These are phyloP conservation scores for Smittium mucronatum DNA, from an alignment of 371 early-diverging fungal species.

Conservation along the genomic window DNA sequence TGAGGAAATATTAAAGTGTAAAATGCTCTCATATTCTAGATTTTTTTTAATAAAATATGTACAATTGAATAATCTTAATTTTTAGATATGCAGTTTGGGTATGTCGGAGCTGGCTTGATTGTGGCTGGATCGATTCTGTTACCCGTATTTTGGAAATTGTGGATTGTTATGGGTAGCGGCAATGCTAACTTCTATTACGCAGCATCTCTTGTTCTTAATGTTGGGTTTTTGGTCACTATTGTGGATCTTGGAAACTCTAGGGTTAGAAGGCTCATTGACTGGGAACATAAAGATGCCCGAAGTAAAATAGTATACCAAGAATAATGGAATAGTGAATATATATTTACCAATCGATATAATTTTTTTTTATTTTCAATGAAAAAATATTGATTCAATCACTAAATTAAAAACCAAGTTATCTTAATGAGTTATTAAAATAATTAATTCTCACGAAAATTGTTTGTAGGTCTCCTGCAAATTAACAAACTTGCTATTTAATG, in stretches of 20 bases:
- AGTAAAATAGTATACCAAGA: not conserved
- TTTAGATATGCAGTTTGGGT: constrained; percentile 41
- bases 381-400: too few relatives aligned
- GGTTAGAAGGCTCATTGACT: constrained; percentile 64
- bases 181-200: constrained; percentile 97
- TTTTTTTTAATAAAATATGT: not conserved
- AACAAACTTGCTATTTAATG: not conserved
- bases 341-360: too few relatives aligned
- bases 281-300: constrained; percentile 14
- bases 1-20: constrained; percentile 67
- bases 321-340: too few relatives aligned
- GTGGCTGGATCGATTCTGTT: constrained; percentile 60
- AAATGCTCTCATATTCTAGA: constrained; percentile 33
- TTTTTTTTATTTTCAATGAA: too few relatives aligned
- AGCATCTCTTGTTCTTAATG: constrained; percentile 76
- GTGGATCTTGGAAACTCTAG: constrained; percentile 63
- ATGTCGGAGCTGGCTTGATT: constrained; percentile 40
- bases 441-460: not conserved
- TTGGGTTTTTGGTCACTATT: constrained; percentile 67
- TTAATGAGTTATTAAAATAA: not conserved
- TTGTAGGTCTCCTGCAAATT: not conserved
- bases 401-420: too few relatives aligned
- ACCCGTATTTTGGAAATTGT: constrained; percentile 84
- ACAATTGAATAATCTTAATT: not conserved
- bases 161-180: constrained; percentile 87